Evolutionary conservation across 2,329 filamentous ascomycete species (phyloP), one percentile per base, ranked within the genome.

Genomic region (Penicillium expansum): DNA sequence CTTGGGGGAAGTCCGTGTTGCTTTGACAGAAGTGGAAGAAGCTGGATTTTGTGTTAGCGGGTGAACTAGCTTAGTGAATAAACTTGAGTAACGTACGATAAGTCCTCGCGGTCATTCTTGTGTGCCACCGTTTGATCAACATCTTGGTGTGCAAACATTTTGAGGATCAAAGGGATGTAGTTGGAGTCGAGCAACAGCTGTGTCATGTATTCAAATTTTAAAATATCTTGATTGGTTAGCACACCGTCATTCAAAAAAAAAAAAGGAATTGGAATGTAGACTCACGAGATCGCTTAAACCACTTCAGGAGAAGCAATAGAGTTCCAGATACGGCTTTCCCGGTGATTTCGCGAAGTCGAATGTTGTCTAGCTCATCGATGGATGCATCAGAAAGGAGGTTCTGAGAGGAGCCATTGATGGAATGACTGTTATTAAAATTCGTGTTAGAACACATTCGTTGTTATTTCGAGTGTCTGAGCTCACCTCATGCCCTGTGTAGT

Each of bases 201-300:
- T 0, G 92, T 93, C 69, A 99, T 79, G 69, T 97, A 97, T 75
- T 99, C 94, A 65, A 94, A 97, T 71, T 97, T 96, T 62, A 99
- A 79, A 29, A 97, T 84, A 71, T 99, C 91, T 95, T 47, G 5
- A 43, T 5, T 20, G 14, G 45, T 67, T 55, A 70, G 59, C 63
- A 38, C 22, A 0, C 27, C 16, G 1, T 27, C 8, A 33, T 29
- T 18, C 9, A 41, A 16, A 4, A 2, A 3, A 41, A 16, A 4
- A 2, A 3, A 14, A 44, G 33, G 20, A n/a, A 45, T 38, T 30
- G 44, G 11, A 7, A 24, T 29, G 7, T 32, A 29, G 33, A 80
- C 90, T 80, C 79, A 95, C 91, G 94, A 56, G 92, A 97, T 52
- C 96, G 80, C 72, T 96, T 95, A 67, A 97, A 88, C 94, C 94